These are phyloP conservation scores for Botrytis sinoallii DNA, from an alignment of 2,329 filamentous ascomycete species.

Conservation along the genomic window DNA sequence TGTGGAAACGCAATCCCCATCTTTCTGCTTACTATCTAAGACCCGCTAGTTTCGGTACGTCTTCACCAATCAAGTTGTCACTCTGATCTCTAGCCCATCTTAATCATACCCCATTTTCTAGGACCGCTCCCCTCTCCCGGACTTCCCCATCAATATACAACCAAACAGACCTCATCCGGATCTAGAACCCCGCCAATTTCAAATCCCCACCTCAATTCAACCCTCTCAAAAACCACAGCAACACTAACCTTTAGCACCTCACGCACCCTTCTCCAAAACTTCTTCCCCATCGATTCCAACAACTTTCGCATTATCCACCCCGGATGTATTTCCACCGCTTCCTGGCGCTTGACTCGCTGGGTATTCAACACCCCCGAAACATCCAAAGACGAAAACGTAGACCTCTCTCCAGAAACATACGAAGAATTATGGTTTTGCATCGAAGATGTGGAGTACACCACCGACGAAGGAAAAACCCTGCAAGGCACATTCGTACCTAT, in stretches of 20 bases:
- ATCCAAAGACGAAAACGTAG: not conserved
- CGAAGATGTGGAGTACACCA: not conserved
- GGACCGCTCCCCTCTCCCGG: too few species aligned
- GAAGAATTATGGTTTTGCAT: conserved; percentile 2
- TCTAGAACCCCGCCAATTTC: conserved; percentile 26
- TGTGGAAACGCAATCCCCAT: conserved; percentile 39
- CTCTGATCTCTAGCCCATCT: conserved; percentile 18
- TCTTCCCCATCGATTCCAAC: conserved; percentile 35
- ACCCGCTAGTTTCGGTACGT: not conserved
- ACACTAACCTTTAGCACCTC: conserved; percentile 39
- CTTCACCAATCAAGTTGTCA: conserved; percentile 24
- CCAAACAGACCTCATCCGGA: not conserved
- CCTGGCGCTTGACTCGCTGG: conserved; percentile 41
- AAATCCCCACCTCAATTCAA: conserved; percentile 26
- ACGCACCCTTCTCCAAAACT: conserved; percentile 40
- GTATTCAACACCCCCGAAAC: not conserved
- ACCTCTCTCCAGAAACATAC: not conserved
- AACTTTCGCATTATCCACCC: conserved; percentile 41
- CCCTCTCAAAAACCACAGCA: conserved; percentile 36
- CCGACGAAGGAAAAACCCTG: not conserved
- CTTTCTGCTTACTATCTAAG: conserved; percentile 47
- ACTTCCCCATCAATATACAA: not conserved
- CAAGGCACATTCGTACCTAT: not conserved
- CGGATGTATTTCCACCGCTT: conserved; percentile 62
- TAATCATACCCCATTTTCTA: not conserved